Evolutionary conservation across 352 stramenopile genomes (phyloP).

Genomic region (Phytophthora citricola): DNA sequence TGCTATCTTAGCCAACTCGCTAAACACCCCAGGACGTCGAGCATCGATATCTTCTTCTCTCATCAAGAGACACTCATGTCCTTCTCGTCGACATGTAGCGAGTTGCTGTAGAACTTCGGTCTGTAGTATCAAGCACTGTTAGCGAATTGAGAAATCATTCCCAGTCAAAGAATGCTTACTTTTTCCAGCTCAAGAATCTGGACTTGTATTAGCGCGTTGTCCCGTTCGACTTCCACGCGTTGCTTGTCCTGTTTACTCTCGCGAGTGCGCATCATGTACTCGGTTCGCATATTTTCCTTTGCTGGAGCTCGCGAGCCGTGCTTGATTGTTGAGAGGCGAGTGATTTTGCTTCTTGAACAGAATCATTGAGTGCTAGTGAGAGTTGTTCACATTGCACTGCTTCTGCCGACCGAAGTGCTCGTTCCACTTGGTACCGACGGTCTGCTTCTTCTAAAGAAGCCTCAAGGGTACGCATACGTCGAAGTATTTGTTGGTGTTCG

Average conservation of each 20-base stretch:
- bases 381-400: conserved; percentile 63
- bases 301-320: conserved; percentile 51
- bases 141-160: not conserved
- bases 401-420: conserved; percentile 57
- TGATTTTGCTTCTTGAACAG: conserved; percentile 54
- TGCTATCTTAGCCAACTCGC: conserved; percentile 33
- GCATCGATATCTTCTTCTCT: conserved; percentile 76
- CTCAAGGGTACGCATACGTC: conserved; percentile 56
- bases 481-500: conserved; percentile 66
- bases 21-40: conserved; percentile 54
- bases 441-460: conserved; percentile 44
- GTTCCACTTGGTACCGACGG: conserved; percentile 56
- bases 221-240: conserved; percentile 57
- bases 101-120: conserved; percentile 44
- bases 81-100: conserved; percentile 49
- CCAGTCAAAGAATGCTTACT: conserved; percentile 18
- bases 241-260: conserved; percentile 59
- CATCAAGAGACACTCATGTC: conserved; percentile 60
- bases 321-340: conserved; percentile 57
- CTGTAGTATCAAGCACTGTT: conserved; percentile 13
- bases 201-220: conserved; percentile 57
- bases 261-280: conserved; percentile 60
- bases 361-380: conserved; percentile 56
- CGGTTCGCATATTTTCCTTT: conserved; percentile 62
- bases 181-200: conserved; percentile 53